phyloP scores from a whole-genome alignment of 768 basidiomycete genomes.

The Crucibulum laeve region DNA sequence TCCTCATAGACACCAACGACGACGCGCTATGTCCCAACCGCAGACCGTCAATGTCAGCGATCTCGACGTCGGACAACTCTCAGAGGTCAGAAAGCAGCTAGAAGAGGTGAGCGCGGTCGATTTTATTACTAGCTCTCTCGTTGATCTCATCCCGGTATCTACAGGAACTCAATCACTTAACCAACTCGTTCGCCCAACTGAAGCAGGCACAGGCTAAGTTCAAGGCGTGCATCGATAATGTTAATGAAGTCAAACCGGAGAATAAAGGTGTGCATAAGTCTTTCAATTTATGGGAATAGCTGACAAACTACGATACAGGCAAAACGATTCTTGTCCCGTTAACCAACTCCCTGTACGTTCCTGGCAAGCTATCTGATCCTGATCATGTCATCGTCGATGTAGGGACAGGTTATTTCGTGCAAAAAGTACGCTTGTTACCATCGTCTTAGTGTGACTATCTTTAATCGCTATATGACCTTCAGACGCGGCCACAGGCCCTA shows the following conservation, averaged over 20 bases:
- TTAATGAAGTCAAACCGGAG: conserved; percentile 65
- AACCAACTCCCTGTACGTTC: conserved; percentile 93
- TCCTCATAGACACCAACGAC: too few species aligned
- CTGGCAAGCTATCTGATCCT: conserved; percentile 79
- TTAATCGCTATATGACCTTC: background rate
- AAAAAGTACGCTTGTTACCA: conserved; percentile 61
- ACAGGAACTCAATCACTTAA: conserved; percentile 90
- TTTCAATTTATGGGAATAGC: background rate
- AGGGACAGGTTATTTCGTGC: conserved; percentile 94
- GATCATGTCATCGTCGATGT: conserved; percentile 92
- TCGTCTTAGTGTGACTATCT: background rate
- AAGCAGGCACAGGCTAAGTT: conserved; percentile 94
- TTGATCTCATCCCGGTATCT: background rate
- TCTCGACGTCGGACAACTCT: conserved; percentile 80
- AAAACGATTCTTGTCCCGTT: conserved; percentile 90
- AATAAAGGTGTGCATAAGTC: conserved; percentile 46
- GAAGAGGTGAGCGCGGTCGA: conserved; percentile 65
- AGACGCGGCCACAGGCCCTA: conserved; percentile 79
- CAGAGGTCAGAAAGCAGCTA: conserved; percentile 86
- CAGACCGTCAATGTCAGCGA: conserved; percentile 80
- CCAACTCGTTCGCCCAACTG: conserved; percentile 87
- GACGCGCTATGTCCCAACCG: conserved; percentile 9
- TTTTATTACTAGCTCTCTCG: background rate
- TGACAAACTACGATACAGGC: conserved; percentile 37
- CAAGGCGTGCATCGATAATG: conserved; percentile 78